Percentiles rank a stretch among this genome's conserved stretches.
Conservation (phyloP, 345 rosid species). For the Pelargonium nanum region DNA sequence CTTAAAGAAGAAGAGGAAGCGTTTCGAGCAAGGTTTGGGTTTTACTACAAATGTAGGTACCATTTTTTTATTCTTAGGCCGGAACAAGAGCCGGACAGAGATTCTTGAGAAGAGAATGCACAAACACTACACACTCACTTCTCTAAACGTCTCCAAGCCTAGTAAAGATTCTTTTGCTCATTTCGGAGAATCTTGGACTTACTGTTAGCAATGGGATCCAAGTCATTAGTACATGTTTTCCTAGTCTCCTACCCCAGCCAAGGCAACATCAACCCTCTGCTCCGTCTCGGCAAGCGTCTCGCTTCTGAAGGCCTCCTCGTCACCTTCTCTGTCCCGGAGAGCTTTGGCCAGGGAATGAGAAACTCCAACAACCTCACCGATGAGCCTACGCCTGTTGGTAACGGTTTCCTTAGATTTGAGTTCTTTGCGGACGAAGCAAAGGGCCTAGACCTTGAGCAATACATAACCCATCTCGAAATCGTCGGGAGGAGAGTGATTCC, state of each 20-base stretch:
- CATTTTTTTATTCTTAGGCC: too few species aligned
- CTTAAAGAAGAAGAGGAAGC: too few species aligned
- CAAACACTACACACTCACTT: too few species aligned
- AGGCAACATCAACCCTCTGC: conserved; percentile 38
- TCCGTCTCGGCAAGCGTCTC: conserved; percentile 31
- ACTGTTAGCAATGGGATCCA: conserved; percentile 13
- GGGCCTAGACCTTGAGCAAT: conserved; percentile 27
- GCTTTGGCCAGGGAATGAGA: conserved; percentile 21
- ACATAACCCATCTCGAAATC: conserved; percentile 39
- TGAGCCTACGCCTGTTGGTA: conserved; percentile 41
- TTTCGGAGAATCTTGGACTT: too few species aligned
- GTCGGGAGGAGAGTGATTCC: conserved; percentile 37
- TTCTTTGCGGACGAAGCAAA: conserved; percentile 48
- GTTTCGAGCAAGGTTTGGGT: too few species aligned
- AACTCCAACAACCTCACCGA: conserved; percentile 15
- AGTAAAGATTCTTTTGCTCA: too few species aligned
- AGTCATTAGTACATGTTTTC: conserved; percentile 22
- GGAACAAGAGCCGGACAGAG: too few species aligned
- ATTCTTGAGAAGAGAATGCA: too few species aligned
- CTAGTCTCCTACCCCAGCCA: conserved; percentile 29
- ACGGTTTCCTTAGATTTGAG: conserved; percentile 56
- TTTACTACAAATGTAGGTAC: too few species aligned
- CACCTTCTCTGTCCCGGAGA: conserved; percentile 28
- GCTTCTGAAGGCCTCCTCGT: conserved; percentile 30
- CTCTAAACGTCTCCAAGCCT: too few species aligned